Evolutionary conservation across 2,329 filamentous ascomycete genomes (phyloP), one percentile per base, ranked within the genome.

Genomic region (Trichoderma pleuroti): DNA sequence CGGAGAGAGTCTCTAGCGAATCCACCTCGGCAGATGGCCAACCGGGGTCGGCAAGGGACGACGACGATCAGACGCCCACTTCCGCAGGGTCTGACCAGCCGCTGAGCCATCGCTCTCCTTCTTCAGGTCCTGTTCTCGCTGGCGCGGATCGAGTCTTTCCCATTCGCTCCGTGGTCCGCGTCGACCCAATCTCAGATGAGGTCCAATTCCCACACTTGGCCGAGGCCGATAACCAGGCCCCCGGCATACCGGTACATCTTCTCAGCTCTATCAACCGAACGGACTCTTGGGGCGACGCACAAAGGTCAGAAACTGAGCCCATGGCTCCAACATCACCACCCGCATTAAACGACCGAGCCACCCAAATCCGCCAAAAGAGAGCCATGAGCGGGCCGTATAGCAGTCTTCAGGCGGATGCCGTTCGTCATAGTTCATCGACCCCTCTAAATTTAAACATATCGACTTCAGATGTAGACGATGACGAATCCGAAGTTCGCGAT

Each of bases 111-210:
- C 49, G 26, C 7, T 72, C 78, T 49, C 76, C 72, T 26, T 81
- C 79, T 3, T 74, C 74, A 12, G 73, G 76, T 60, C 81, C 81
- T n/a, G 81, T 82, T 67, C 77, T 79, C 28, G 81, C 80, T 32
- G 78, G 79, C 36, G 59, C 5, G 1, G 86, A 94, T 76, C 87
- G 91, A 68, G 91, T 95, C 6, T 95, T 92, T 70, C 92, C 92
- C n/a, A 92, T 95, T 36, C 88, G 92, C 62, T 94, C 92, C n/a
- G 90, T 93, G 56, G 84, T 95, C 28, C 92, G 88, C 8, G 88
- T 94, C 52, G 90, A 92, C 74, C 87, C 88, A 8, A 84, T 76
- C 72, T 75, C 79, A 6, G 76, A 74, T 59, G 82, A 84, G 12
- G 81, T 82, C n/a, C 81, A 81, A 71, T 81, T 82, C 63, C 74